Evolutionary conservation across 169 alveolate species (phyloP).

Genomic region (Plasmodium coatneyi): DNA sequence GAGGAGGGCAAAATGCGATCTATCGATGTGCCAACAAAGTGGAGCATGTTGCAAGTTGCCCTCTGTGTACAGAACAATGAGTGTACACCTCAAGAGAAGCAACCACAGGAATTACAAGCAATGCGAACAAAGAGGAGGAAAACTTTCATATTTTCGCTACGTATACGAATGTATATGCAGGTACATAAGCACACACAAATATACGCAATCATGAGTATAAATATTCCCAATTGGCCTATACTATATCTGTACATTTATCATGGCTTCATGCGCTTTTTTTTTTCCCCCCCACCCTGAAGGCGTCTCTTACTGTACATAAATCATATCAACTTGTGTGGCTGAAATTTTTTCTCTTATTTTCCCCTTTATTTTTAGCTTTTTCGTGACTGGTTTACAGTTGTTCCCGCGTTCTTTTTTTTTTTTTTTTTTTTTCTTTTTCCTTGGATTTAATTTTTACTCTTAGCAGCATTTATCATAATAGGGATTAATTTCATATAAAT

Average conservation of each 20-base stretch:
- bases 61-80: not conserved
- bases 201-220: not conserved
- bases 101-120: not conserved
- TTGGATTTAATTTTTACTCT: not conserved
- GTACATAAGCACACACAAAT: not conserved
- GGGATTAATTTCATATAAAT: slow-evolving; percentile 1
- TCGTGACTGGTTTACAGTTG: not conserved
- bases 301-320: not conserved
- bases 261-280: not conserved
- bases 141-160: not conserved
- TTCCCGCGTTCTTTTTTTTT: not conserved
- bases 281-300: not conserved
- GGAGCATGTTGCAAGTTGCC: not conserved
- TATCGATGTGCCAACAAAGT: not conserved
- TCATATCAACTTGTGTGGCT: not conserved
- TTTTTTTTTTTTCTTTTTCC: not conserved
- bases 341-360: too few species aligned
- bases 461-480: not conserved
- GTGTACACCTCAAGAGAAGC: not conserved
- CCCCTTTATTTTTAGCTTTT: not conserved
- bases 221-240: not conserved
- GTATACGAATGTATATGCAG: not conserved
- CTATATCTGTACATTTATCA: not conserved
- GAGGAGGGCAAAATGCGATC: not conserved
- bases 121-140: not conserved